Base-by-base conservation (phyloP, 2,329 filamentous ascomycete species). In the Fusarium pseudoanthophilum region DNA sequence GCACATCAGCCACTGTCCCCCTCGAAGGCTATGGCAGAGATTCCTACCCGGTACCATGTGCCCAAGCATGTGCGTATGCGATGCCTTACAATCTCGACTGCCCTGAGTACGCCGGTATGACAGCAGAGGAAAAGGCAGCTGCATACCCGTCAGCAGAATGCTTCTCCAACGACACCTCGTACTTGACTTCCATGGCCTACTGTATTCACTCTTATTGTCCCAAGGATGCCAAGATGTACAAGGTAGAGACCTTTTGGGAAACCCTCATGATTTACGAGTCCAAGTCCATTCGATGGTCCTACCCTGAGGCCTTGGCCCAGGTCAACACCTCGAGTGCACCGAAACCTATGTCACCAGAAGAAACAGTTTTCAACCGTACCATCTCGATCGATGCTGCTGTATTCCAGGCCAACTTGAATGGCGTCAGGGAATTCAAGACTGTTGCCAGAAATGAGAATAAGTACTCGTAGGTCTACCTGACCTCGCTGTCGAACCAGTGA, bases 151-250 rank as follows among this genome's bases (percentile, higher is more conserved):
- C 75, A 1, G 28, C 72, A 4, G 43, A 36, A 0, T 78, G 76
- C 28, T 67, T 75, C 21, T 61, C 64, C 2, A 66, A 75, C 7
- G 52, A 74, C 8, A 51, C 49, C 1, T 42, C 66, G 0, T 78
- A 77, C 49, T 18, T 78, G 15, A 77, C 76, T 1, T 68, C 76
- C 0, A 58, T 78, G 11, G 76, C 76, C 0, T 76, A 69, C 64
- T 78, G 76, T 3, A 76, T 78, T 1, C 14, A 60, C 11, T 11
- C 45, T 1, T 56, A 46, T 21, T 77, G 75, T 15, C 34, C 57
- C 0, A 58, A 56, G 2, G 15, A 30, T 2, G 51, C 59, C n/a
- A 67, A 55, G 24, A 14, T 42, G 1, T 76, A 60, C 43, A 40
- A 53, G 11, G 60, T 76, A 15, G 72, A 74, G 20, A 32, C 53